These are phyloP conservation scores for Hansenula sp. DNA, from an alignment of 1,139 yeast species.

Conservation along the genomic window DNA sequence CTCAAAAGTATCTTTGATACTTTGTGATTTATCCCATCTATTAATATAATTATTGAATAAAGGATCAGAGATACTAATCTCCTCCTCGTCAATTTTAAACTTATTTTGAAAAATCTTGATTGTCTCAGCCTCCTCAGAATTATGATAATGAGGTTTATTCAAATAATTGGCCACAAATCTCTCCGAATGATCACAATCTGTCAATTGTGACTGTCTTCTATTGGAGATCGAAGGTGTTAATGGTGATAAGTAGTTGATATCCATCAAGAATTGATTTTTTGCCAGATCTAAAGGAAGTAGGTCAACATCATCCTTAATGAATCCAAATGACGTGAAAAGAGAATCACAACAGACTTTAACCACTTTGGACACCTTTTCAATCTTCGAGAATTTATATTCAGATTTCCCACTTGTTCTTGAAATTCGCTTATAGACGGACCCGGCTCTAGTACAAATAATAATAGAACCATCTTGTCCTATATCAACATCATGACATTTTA, in stretches of 20 bases:
- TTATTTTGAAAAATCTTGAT: constrained; percentile 5
- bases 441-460: constrained; percentile 61
- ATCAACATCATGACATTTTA: constrained; percentile 58
- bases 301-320: constrained; percentile 61
- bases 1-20: constrained; percentile 10
- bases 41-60: constrained; percentile 5
- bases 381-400: constrained; percentile 48
- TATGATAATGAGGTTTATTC: constrained; percentile 12
- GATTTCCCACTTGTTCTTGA: constrained; percentile 26
- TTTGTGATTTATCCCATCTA: constrained; percentile 10
- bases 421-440: constrained; percentile 51
- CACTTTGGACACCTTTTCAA: constrained; percentile 50
- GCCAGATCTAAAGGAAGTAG: constrained; percentile 44
- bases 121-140: constrained; percentile 14
- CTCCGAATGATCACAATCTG: constrained; percentile 5
- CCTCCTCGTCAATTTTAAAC: constrained; percentile 1
- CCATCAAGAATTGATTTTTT: constrained; percentile 40
- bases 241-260: constrained; percentile 49
- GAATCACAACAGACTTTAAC: constrained; percentile 64
- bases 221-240: constrained; percentile 22
- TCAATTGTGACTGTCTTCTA: constrained; percentile 15
- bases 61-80: constrained; percentile 6
- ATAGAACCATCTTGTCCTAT: constrained; percentile 67
- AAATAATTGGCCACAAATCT: constrained; percentile 12
- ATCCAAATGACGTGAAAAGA: constrained; percentile 62